Evolutionary conservation across 2,329 filamentous ascomycete genomes (phyloP), one percentile per base, ranked within the genome.

Genomic region (Leptographium flavum): DNA sequence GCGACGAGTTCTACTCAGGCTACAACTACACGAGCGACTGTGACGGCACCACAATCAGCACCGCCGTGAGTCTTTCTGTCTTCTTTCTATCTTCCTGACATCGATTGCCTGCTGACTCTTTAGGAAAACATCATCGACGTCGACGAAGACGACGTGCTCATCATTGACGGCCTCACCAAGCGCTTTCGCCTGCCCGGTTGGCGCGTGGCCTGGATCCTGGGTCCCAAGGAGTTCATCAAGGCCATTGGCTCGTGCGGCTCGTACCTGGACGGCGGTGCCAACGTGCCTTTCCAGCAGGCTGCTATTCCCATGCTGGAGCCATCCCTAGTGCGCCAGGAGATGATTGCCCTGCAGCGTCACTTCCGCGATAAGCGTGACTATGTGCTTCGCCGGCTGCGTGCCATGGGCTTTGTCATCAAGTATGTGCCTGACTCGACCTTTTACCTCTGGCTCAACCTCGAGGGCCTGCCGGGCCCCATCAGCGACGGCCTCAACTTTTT

Each of bases 401-500:
- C 81, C 49, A 95, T 95, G 69, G 90, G 90, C 28, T 95, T 96
- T 70, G 70, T 74, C 55, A 82, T 94, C 60, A 80, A 81, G 60
- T 81, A 83, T 58, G 76, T 87, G 48, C 90, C 90, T 1, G 84
- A 95, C 63, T 85, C 82, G 50, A 96, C 90, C 1, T 96, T 96
- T 63, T 96, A 96, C 69, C 76, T 95, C 55, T 94, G 74, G 74
- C 63, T 78, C 49, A 75, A 72, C 65, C 79, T 75, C 54, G 79
- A 70, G 62, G 71, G 73, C 40, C 69, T 92, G 3, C 85, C 90
- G 0, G 73, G 74, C n/a, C 75, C 79, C 50, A 94, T 96, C 61
- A 81, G 83, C 48, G 90, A 96, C 60, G 90, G 90, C 9, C 69
- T 96, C 57, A 94, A 94, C 68, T 96, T 96, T 74, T 95, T 96